A percentile compares a stretch with the other conserved stretches of the same genome.
Evolutionary conservation across 805 yeast species (phyloP).

Genomic region (Zygosaccharomyces bailii): DNA sequence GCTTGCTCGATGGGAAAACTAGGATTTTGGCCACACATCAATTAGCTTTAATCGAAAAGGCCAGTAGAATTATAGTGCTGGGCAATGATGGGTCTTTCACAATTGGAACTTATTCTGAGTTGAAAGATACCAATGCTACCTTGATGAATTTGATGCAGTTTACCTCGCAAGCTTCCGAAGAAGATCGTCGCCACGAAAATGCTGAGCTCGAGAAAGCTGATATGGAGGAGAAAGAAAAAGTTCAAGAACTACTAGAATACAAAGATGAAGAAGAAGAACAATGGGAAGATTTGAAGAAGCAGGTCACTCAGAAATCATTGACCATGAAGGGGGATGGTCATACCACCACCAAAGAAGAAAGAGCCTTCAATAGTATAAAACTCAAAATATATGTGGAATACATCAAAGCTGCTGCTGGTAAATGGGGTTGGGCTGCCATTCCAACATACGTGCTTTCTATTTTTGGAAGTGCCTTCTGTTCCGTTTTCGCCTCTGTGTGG

Average conservation of each 20-base stretch:
- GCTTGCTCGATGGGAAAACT: slow-evolving; percentile 55
- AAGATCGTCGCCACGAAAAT: slow-evolving; percentile 34
- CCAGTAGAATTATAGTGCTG: slow-evolving; percentile 67
- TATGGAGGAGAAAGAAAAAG: slow-evolving; percentile 10
- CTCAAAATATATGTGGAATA: slow-evolving; percentile 49
- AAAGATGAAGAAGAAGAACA: slow-evolving; percentile 15
- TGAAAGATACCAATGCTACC: slow-evolving; percentile 42
- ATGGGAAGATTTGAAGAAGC: slow-evolving; percentile 19
- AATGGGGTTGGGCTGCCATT: slow-evolving; percentile 25
- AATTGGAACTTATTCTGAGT: slow-evolving; percentile 57
- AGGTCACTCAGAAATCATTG: slow-evolving; percentile 18
- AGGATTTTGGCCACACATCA: slow-evolving; percentile 83
- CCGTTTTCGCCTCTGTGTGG: slow-evolving; percentile 50
- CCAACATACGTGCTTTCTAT: slow-evolving; percentile 27
- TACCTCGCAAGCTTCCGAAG: slow-evolving; percentile 35
- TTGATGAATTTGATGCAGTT: slow-evolving; percentile 53
- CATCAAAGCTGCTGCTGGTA: slow-evolving; percentile 54
- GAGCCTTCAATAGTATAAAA: slow-evolving; percentile 54
- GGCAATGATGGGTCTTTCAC: slow-evolving; percentile 60
- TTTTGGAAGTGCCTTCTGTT: slow-evolving; percentile 30
- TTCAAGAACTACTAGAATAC: neutral
- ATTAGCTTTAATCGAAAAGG: slow-evolving; percentile 61
- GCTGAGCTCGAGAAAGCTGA: slow-evolving; percentile 21
- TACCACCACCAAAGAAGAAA: slow-evolving; percentile 50
- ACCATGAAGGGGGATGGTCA: slow-evolving; percentile 34